Conservation (phyloP, 2,329 filamentous ascomycete genomes). For the Biscogniauxia sp. region DNA sequence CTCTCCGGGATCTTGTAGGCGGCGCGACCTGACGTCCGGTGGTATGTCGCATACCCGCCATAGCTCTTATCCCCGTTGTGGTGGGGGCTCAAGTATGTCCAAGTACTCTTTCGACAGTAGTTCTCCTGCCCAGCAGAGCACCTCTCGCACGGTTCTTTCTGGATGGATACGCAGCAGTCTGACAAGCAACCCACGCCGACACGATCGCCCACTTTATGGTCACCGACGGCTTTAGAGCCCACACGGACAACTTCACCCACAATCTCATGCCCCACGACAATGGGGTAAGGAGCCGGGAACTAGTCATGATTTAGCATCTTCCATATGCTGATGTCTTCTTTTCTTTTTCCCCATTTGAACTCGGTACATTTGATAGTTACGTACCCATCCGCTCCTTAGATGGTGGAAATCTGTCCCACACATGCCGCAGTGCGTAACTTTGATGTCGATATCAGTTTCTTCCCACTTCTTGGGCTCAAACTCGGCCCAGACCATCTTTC, state of each 20-base stretch:
- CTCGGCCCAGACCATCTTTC: constrained; percentile 17
- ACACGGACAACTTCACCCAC: constrained; percentile 43
- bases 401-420: constrained; percentile 46
- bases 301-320: neutral
- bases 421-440: constrained; percentile 47
- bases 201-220: constrained; percentile 50
- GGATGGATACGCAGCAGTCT: constrained; percentile 38
- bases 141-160: constrained; percentile 23
- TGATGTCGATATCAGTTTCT: constrained; percentile 47
- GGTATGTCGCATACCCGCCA: constrained; percentile 42
- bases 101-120: constrained; percentile 29
- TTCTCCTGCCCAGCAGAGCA: constrained; percentile 21
- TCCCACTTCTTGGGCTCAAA: constrained; percentile 46
- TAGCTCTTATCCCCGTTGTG: constrained; percentile 50
- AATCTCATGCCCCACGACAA: constrained; percentile 49
- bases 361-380: no score
- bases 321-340: neutral
- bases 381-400: constrained; percentile 35
- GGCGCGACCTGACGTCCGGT: constrained; percentile 37
- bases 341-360: no score
- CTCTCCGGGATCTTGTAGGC: constrained; percentile 39
- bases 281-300: constrained; percentile 22
- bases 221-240: constrained; percentile 32
- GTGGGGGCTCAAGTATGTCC: constrained; percentile 45
- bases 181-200: constrained; percentile 50